Evolutionary conservation across 2,329 filamentous ascomycete genomes (phyloP).

Genomic region (Microdochium nivale): DNA sequence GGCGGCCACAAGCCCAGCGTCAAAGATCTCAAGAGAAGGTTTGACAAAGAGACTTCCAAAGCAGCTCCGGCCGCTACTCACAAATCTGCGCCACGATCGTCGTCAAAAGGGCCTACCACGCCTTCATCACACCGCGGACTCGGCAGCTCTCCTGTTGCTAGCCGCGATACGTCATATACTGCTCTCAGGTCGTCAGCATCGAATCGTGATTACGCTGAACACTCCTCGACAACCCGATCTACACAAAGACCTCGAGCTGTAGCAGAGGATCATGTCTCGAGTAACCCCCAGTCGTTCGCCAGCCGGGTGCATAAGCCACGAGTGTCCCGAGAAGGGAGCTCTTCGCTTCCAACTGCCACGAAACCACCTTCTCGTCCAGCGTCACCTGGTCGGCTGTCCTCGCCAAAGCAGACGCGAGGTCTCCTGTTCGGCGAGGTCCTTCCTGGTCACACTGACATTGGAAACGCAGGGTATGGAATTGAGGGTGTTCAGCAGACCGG

Average conservation of each 20-base stretch:
- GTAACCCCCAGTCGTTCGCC: constrained; percentile 49
- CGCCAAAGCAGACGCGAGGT: constrained; percentile 29
- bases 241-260: constrained; percentile 38
- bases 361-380: constrained; percentile 12
- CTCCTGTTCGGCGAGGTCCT: constrained; percentile 71
- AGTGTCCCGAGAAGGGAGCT: constrained; percentile 4
- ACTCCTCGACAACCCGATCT: constrained; percentile 20
- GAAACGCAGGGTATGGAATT: constrained; percentile 53
- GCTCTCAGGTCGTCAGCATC: constrained; percentile 27
- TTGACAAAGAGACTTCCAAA: constrained; percentile 52
- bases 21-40: constrained; percentile 71
- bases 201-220: constrained; percentile 17
- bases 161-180: constrained; percentile 30
- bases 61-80: constrained; percentile 19
- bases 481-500: constrained; percentile 43
- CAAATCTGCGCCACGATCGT: constrained; percentile 23
- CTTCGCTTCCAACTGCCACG: constrained; percentile 10
- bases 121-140: constrained; percentile 18
- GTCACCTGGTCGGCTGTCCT: constrained; percentile 20
- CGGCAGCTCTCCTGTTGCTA: constrained; percentile 12
- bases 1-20: constrained; percentile 53
- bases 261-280: constrained; percentile 41
- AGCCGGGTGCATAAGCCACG: constrained; percentile 49
- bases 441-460: constrained; percentile 44
- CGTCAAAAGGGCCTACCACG: constrained; percentile 22